These are phyloP conservation scores for Diaporthe caulivora DNA, from an alignment of 2,329 filamentous ascomycete species.

Conservation along the genomic window DNA sequence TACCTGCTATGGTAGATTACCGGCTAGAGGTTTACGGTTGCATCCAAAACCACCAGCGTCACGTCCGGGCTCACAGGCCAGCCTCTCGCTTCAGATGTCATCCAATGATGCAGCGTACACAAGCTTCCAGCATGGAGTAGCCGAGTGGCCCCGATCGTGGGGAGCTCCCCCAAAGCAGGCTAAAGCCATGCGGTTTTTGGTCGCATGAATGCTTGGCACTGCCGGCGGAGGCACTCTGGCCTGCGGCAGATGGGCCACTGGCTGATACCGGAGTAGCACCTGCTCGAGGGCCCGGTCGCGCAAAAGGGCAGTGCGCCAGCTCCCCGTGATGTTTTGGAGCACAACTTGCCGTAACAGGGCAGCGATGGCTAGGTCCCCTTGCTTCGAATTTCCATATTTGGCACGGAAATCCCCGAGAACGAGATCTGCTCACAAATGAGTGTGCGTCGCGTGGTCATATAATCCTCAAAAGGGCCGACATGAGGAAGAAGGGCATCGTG, in stretches of 20 bases:
- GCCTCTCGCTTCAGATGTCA: conserved; percentile 17
- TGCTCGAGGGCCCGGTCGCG: conserved; percentile 5
- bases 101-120: conserved; percentile 7
- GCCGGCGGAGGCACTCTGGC: conserved; percentile 5
- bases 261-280: conserved; percentile 14
- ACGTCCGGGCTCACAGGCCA: conserved; percentile 23
- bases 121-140: conserved; percentile 1
- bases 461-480: background rate
- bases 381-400: background rate
- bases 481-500: background rate
- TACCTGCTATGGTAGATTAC: conserved; percentile 9
- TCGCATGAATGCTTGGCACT: conserved; percentile 27
- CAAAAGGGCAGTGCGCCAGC: conserved; percentile 8
- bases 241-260: conserved; percentile 8
- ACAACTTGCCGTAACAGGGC: background rate
- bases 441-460: too few species aligned
- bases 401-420: background rate
- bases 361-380: background rate
- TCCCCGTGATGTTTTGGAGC: background rate
- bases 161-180: background rate
- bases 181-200: background rate
- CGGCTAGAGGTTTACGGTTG: background rate
- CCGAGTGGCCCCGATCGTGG: background rate
- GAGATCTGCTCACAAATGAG: background rate
- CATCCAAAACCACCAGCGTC: conserved; percentile 23